phyloP scores from a whole-genome alignment of 2,329 filamentous ascomycete genomes.

The Curvularia hawaiiensis region DNA sequence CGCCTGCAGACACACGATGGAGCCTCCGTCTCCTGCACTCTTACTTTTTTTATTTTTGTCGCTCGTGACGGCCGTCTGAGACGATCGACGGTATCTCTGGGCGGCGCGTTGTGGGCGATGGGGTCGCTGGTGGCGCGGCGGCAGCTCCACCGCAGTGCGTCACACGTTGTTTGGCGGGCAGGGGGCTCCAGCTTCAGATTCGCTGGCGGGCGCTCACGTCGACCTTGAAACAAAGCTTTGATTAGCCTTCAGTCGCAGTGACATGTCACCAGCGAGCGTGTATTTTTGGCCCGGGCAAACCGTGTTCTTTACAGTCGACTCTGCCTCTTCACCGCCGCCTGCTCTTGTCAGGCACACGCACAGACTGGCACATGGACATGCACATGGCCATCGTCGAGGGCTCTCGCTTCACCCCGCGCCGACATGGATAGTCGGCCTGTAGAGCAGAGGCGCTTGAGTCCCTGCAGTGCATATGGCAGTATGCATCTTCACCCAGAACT shows the following conservation, averaged over 20 bases:
- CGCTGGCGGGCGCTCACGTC: slow-evolving; percentile 10
- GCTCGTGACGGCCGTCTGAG: slow-evolving; percentile 5
- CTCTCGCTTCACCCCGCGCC: not conserved
- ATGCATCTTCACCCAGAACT: not conserved
- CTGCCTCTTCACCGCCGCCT: not conserved
- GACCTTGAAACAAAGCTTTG: slow-evolving; percentile 14
- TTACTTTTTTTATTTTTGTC: not conserved
- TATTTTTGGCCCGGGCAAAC: not conserved
- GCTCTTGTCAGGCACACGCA: not conserved
- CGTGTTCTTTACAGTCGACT: not conserved
- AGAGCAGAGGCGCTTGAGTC: not conserved
- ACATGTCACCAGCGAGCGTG: not conserved
- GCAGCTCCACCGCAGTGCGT: slow-evolving; percentile 34
- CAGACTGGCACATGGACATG: not conserved
- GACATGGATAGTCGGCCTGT: not conserved
- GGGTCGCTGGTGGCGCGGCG: slow-evolving; percentile 34
- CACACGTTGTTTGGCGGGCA: slow-evolving; percentile 14
- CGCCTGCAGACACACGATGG: slow-evolving; percentile 1
- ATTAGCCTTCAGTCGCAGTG: slow-evolving; percentile 2
- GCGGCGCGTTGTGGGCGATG: slow-evolving; percentile 24
- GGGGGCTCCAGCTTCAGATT: slow-evolving; percentile 13
- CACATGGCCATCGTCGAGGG: not conserved
- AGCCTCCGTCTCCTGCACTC: not conserved
- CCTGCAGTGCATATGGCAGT: not conserved
- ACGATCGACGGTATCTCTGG: slow-evolving; percentile 12